Evolutionary conservation across 129 eudicot genomes (phyloP).

Genomic region (Heracleum sosnowskyi): DNA sequence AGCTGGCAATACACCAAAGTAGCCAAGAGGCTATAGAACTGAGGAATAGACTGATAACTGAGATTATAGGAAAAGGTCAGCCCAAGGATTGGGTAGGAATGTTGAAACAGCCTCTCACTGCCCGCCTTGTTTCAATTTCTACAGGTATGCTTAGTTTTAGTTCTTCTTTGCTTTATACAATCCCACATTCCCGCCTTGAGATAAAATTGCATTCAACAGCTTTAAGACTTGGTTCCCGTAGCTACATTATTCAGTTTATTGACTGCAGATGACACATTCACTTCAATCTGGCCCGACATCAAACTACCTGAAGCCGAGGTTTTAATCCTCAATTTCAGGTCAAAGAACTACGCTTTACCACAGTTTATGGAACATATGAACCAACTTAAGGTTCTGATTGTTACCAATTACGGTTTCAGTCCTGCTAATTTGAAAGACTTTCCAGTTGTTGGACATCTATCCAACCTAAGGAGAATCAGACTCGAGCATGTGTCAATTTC

Average conservation of each 20-base stretch:
- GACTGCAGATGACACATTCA: slow-evolving; percentile 32
- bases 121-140: slow-evolving; percentile 37
- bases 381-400: slow-evolving; percentile 29
- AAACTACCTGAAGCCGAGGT: slow-evolving; percentile 27
- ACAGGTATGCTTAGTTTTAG: slow-evolving; percentile 29
- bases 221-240: background rate
- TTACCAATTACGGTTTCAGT: slow-evolving; percentile 39
- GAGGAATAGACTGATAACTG: slow-evolving; percentile 31
- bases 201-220: background rate
- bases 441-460: slow-evolving; percentile 16
- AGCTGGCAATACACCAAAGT: slow-evolving; percentile 37
- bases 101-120: slow-evolving; percentile 16
- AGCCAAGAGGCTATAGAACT: slow-evolving; percentile 23
- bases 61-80: slow-evolving; percentile 19
- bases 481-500: slow-evolving; percentile 19
- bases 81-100: slow-evolving; percentile 2
- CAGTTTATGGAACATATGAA: slow-evolving; percentile 26
- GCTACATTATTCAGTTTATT: background rate
- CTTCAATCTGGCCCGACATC: slow-evolving; percentile 21
- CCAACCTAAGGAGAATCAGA: slow-evolving; percentile 29
- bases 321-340: slow-evolving; percentile 32
- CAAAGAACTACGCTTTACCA: slow-evolving; percentile 35
- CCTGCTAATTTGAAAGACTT: slow-evolving; percentile 19
- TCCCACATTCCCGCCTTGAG: background rate
- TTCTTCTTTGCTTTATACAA: background rate